A percentile compares a stretch with the other conserved stretches of the same genome.
Evolutionary conservation across 2,329 filamentous ascomycete genomes (phyloP).

Genomic region (Talaromyces sp.): DNA sequence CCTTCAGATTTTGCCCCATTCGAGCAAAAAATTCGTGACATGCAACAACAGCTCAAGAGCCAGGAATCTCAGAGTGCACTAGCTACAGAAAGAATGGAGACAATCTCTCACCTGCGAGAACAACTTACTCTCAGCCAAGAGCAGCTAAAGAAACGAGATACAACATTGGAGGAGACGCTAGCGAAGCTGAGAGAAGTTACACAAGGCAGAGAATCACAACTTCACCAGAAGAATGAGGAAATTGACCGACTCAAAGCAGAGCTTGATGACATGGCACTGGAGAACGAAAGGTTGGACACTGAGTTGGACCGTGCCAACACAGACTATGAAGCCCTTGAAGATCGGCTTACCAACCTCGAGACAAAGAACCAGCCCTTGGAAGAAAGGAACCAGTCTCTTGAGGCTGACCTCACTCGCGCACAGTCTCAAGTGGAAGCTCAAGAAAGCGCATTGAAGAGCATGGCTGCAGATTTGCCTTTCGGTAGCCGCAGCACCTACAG

Average conservation of each 20-base stretch:
- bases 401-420: conserved; percentile 38
- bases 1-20: conserved; percentile 28
- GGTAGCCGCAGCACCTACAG: conserved; percentile 39
- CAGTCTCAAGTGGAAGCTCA: conserved; percentile 42
- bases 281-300: conserved; percentile 39
- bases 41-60: conserved; percentile 36
- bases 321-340: conserved; percentile 38
- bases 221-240: conserved; percentile 39
- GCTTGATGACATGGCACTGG: conserved; percentile 36
- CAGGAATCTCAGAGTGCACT: conserved; percentile 24
- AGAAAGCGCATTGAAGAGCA: conserved; percentile 39
- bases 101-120: conserved; percentile 35
- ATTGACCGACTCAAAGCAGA: conserved; percentile 41
- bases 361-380: conserved; percentile 40
- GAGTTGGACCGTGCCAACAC: conserved; percentile 37
- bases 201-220: conserved; percentile 34
- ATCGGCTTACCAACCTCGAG: conserved; percentile 37
- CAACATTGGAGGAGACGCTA: conserved; percentile 36
- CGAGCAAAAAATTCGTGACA: conserved; percentile 34
- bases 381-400: conserved; percentile 40
- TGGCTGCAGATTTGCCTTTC: conserved; percentile 40
- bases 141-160: conserved; percentile 39
- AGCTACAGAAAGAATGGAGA: conserved; percentile 34
- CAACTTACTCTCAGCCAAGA: conserved; percentile 37
- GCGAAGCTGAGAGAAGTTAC: conserved; percentile 37